phyloP scores from a whole-genome alignment of 140 eudicot species.

The Senecio squalidus region DNA sequence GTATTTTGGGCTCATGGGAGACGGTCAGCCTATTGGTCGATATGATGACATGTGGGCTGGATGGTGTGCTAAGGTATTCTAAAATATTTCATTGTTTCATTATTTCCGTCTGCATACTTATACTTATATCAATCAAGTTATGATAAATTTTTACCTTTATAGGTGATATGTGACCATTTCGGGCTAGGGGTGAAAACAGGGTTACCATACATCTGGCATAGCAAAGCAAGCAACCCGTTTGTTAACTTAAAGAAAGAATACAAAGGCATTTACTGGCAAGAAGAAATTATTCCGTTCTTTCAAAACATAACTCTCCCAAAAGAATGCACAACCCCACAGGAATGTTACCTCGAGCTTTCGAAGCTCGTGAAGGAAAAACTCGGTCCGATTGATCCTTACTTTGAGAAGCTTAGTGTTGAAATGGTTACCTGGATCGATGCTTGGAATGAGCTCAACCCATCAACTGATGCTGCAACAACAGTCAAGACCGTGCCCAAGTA shows the following conservation, averaged over 20 bases:
- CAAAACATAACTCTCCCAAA: constrained; percentile 34
- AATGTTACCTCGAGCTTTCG: constrained; percentile 47
- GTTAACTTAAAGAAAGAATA: constrained; percentile 62
- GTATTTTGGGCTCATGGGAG: constrained; percentile 50
- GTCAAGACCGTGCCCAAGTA: constrained; percentile 26
- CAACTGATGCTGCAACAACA: constrained; percentile 15
- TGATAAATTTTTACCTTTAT: constrained; percentile 12
- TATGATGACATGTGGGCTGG: constrained; percentile 53
- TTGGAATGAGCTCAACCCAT: constrained; percentile 51
- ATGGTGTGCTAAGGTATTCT: constrained; percentile 38
- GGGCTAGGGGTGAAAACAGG: constrained; percentile 45
- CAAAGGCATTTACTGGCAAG: constrained; percentile 64
- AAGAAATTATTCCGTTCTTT: constrained; percentile 51
- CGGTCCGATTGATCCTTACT: constrained; percentile 49
- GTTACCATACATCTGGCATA: constrained; percentile 55
- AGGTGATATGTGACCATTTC: constrained; percentile 52
- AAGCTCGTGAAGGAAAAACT: constrained; percentile 54
- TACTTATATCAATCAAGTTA: neutral
- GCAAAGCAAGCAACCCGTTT: constrained; percentile 72
- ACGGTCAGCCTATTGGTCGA: constrained; percentile 44
- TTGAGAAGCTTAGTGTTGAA: constrained; percentile 43
- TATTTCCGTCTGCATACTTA: neutral
- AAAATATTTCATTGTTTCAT: neutral
- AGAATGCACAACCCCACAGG: constrained; percentile 45
- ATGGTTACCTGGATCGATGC: constrained; percentile 58